Percentiles rank a stretch among this genome's conserved stretches.
phyloP scores from a whole-genome alignment of 2,329 filamentous ascomycete species.

The Fusarium dlaminii region DNA sequence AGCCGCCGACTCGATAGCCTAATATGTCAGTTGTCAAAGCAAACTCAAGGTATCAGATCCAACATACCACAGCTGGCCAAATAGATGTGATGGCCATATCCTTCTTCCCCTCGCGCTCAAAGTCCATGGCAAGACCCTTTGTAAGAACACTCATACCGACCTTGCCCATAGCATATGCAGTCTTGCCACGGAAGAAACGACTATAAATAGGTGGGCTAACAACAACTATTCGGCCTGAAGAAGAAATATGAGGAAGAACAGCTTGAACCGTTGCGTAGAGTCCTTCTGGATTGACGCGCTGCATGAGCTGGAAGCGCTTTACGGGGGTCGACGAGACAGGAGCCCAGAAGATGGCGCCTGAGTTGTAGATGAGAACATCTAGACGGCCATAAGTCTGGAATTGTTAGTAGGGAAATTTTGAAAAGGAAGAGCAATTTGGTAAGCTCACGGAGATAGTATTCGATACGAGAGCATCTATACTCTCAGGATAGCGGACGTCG shows the following conservation, averaged over 20 bases:
- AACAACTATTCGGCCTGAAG: conserved; percentile 74
- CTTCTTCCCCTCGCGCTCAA: conserved; percentile 69
- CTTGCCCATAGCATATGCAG: conserved; percentile 82
- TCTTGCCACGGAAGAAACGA: conserved; percentile 86
- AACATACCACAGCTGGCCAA: conserved; percentile 78
- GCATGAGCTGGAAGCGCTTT: conserved; percentile 82
- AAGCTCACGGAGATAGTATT: conserved; percentile 57
- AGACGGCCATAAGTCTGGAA: conserved; percentile 66
- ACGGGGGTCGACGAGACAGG: conserved; percentile 76
- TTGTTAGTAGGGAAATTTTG: background rate
- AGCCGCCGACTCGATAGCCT: conserved; percentile 78
- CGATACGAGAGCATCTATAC: conserved; percentile 68
- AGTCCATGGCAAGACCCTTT: conserved; percentile 85
- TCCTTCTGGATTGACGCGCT: conserved; percentile 77
- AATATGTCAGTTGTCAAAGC: background rate
- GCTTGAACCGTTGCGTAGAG: conserved; percentile 78
- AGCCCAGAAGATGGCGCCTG: conserved; percentile 87
- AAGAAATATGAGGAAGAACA: conserved; percentile 70
- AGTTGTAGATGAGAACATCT: conserved; percentile 84
- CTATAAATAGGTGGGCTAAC: conserved; percentile 88
- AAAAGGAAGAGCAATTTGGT: background rate
- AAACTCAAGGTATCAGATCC: background rate
- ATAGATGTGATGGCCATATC: conserved; percentile 83
- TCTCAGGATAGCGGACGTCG: conserved; percentile 73
- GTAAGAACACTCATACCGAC: conserved; percentile 84